Percentiles rank a stretch among this genome's conserved stretches.
Evolutionary conservation across 139 green algal genomes (phyloP).

Genomic region (Asterochloris sp.): DNA sequence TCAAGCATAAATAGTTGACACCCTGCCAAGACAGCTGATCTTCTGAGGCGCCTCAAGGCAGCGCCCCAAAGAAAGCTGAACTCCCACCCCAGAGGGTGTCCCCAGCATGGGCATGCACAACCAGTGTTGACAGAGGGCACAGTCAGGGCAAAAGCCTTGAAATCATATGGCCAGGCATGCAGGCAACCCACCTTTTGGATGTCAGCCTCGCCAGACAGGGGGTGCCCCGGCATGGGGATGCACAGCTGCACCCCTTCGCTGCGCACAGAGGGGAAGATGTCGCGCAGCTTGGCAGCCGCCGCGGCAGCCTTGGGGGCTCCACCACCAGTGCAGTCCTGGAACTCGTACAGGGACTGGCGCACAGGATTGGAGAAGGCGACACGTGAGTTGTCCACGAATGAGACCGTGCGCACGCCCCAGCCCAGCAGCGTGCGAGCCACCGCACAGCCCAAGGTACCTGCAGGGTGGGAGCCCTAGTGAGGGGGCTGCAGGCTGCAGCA

Average conservation of each 20-base stretch:
- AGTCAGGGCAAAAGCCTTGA: too few relatives aligned
- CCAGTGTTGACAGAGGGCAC: too few relatives aligned
- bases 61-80: too few relatives aligned
- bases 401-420: slow-evolving; percentile 88
- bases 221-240: slow-evolving; percentile 93
- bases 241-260: slow-evolving; percentile 47
- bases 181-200: too few relatives aligned
- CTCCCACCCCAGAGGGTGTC: too few relatives aligned
- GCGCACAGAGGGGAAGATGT: slow-evolving; percentile 64
- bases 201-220: slow-evolving; percentile 19
- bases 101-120: too few relatives aligned
- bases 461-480: not conserved
- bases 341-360: slow-evolving; percentile 85
- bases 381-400: slow-evolving; percentile 79
- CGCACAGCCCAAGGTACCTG: slow-evolving; percentile 88
- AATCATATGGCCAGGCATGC: too few relatives aligned
- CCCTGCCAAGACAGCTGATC: too few relatives aligned
- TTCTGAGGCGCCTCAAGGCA: too few relatives aligned
- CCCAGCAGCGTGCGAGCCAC: slow-evolving; percentile 88
- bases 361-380: slow-evolving; percentile 90
- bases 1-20: too few relatives aligned
- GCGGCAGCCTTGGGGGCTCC: slow-evolving; percentile 84
- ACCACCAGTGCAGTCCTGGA: slow-evolving; percentile 86
- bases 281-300: slow-evolving; percentile 72
- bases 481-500: not conserved